Base-by-base conservation (phyloP, 1,284 basidiomycete species). In the Amylostereum areolatum region DNA sequence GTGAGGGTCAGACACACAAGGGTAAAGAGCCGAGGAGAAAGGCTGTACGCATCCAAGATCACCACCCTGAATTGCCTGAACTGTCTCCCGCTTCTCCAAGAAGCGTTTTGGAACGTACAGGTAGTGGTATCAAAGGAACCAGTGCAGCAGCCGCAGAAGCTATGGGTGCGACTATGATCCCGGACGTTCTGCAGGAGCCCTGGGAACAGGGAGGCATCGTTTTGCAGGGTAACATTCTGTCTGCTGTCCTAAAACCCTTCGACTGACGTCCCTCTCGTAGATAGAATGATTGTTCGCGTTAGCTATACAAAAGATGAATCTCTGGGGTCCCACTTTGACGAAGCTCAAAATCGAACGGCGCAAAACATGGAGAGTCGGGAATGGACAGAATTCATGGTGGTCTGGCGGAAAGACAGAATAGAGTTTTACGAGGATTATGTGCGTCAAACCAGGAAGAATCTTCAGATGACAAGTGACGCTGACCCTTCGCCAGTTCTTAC, bases 371-470 rank as follows among this genome's bases (percentile, higher is more conserved):
- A 77, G n/a, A 80, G 77, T 51, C 80, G 84, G 57, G 77, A 81
- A 27, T 89, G 85, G 80, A 74, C 70, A 30, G 91, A 94, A 60
- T 90, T 82, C 59, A 67, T 93, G 51, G 89, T 93, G 1, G 80
- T 81, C 12, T 91, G 89, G 85, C 75, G 87, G 41, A 80, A 75
- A 54, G 75, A 83, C 55, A 70, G 75, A 45, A 62, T 94, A 32
- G 91, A 94, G 61, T 66, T 94, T 9, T 93, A 92, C 62, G 75
- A 81, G 50, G 83, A 92, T 58, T 80, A 90, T 72, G 88, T 89
- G 59, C 53, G 80, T 67, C 39, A 18, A n/a, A 10, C 18, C 18
- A 18, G 18, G 1, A 18, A 18, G 18, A 18, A 1, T 18, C 18
- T 18, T 18, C 18, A 18, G 18, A 18, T 18, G 1, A 18, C 18